Percentiles rank a stretch among this genome's conserved stretches.
Evolutionary conservation across 306 rosid species (phyloP).

Genomic region (Gynostemma pentaphyllum): DNA sequence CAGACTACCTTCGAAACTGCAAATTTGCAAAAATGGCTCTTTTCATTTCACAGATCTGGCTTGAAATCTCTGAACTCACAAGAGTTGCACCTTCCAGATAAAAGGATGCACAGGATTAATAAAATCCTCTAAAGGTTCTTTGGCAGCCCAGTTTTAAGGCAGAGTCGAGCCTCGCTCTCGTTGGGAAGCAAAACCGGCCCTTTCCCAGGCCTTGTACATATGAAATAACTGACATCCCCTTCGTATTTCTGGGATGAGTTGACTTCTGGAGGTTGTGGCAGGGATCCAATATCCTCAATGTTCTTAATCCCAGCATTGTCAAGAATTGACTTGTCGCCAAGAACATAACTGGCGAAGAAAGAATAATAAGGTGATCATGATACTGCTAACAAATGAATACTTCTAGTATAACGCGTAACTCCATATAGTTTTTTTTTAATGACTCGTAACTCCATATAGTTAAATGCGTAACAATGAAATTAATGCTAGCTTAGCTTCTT

Average conservation of each 20-base stretch:
- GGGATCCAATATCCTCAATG: constrained; percentile 45
- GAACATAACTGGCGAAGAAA: constrained; percentile 44
- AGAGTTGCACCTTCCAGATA: constrained; percentile 2
- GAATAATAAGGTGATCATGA: neutral
- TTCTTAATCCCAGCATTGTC: constrained; percentile 66
- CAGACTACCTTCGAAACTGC: constrained; percentile 15
- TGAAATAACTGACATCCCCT: constrained; percentile 90
- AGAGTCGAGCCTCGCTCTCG: constrained; percentile 59
- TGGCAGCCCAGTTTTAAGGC: constrained; percentile 73
- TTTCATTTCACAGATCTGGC: constrained; percentile 11
- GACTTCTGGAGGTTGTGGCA: constrained; percentile 71
- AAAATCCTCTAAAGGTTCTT: constrained; percentile 26
- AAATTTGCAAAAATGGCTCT: constrained; percentile 17
- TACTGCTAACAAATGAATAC: neutral
- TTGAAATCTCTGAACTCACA: neutral
- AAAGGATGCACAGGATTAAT: constrained; percentile 14
- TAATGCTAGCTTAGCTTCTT: neutral
- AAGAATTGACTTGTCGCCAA: constrained; percentile 76
- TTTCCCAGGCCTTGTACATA: constrained; percentile 88
- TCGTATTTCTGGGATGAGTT: constrained; percentile 58
- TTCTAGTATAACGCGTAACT: neutral
- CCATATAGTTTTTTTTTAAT: neutral
- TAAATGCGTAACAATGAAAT: neutral
- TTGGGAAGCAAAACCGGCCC: constrained; percentile 82
- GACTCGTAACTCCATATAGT: neutral